Percentiles rank a stretch among this genome's conserved stretches.
Conservation (phyloP, 139 green algal genomes). For the Closterium sp. region DNA sequence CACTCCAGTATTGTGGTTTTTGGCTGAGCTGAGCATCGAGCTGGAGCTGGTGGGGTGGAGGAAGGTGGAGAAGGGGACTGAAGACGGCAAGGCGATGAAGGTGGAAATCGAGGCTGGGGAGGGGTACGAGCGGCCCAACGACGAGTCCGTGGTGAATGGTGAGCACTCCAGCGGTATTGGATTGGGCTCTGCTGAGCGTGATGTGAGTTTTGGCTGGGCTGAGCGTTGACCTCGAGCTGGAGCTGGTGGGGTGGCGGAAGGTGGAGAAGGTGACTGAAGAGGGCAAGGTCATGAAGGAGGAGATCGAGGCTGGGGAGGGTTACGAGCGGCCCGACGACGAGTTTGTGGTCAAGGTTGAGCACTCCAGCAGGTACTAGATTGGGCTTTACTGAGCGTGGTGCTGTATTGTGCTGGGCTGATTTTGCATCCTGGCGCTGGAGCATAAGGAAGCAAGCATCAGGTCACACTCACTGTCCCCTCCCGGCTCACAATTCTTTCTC, state of each 20-base stretch:
- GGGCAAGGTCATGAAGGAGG: conserved; percentile 76
- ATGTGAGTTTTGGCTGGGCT: conserved; percentile 41
- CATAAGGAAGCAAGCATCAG: background rate
- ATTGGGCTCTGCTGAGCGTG: background rate
- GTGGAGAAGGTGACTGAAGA: conserved; percentile 72
- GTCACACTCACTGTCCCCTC: background rate
- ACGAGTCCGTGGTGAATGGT: conserved; percentile 67
- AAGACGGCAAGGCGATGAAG: conserved; percentile 75
- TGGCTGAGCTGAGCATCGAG: conserved; percentile 62
- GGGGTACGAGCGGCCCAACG: conserved; percentile 77
- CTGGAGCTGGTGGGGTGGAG: conserved; percentile 76
- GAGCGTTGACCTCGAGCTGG: conserved; percentile 63
- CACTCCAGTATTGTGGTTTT: background rate
- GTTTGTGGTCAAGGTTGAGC: conserved; percentile 61
- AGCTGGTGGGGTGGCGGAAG: conserved; percentile 75
- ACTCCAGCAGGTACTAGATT: no score
- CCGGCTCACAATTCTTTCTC: background rate
- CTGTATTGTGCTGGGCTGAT: background rate
- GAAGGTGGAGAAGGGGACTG: conserved; percentile 69
- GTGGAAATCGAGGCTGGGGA: conserved; percentile 72
- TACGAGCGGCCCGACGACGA: conserved; percentile 81
- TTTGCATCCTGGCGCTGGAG: background rate
- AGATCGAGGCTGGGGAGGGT: conserved; percentile 65
- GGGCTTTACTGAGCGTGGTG: no score
- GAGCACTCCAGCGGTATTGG: conserved; percentile 7